phyloP scores from a whole-genome alignment of 2,329 filamentous ascomycete species.

The Sarocladium kiliense region DNA sequence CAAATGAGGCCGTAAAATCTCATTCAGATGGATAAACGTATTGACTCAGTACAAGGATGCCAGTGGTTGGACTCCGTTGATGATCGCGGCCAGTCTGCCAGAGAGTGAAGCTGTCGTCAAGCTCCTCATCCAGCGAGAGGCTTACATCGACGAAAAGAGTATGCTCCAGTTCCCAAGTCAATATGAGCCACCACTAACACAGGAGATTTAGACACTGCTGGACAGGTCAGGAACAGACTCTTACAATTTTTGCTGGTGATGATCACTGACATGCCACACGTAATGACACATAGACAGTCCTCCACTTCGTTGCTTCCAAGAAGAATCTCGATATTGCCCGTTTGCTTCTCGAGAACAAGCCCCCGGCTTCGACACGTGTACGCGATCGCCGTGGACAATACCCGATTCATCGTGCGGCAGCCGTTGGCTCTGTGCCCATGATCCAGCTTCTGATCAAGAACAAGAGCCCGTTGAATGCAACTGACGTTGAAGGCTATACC shows the following conservation, averaged over 20 bases:
- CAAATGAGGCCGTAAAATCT: background rate
- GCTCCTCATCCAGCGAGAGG: constrained; percentile 62
- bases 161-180: constrained; percentile 14
- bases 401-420: constrained; percentile 84
- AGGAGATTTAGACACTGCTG: background rate
- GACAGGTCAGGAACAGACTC: background rate
- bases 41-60: constrained; percentile 49
- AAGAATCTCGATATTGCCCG: constrained; percentile 77
- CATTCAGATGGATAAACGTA: background rate
- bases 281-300: constrained; percentile 58
- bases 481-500: constrained; percentile 78
- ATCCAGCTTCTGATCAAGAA: constrained; percentile 72
- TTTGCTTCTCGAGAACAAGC: constrained; percentile 65
- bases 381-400: constrained; percentile 87
- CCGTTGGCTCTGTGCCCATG: constrained; percentile 84
- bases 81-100: constrained; percentile 73
- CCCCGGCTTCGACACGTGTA: constrained; percentile 63
- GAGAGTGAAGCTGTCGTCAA: constrained; percentile 66
- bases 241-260: background rate
- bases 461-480: constrained; percentile 75
- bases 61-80: constrained; percentile 76
- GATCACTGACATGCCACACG: constrained; percentile 14
- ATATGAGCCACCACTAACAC: too few species aligned
- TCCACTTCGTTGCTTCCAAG: constrained; percentile 92
- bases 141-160: constrained; percentile 72